Evolutionary conservation across 2,329 filamentous ascomycete species (phyloP).

Genomic region (Penicillium concentricum): DNA sequence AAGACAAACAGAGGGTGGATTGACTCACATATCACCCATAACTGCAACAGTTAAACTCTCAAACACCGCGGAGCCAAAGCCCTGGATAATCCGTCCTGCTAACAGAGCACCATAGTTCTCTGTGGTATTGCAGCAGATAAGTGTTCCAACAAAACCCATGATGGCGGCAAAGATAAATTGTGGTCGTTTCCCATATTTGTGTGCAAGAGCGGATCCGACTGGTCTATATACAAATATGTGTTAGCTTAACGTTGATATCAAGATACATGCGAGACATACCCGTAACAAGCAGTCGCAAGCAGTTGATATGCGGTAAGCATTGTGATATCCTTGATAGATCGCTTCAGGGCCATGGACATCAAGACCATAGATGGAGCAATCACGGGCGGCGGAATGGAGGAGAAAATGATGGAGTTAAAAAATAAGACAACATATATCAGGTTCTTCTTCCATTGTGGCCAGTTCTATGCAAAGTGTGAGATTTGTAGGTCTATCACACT

Average conservation of each 20-base stretch:
- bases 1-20: neutral
- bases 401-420: neutral
- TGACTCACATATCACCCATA: neutral
- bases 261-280: neutral
- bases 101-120: neutral
- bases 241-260: neutral
- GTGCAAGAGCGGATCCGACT: neutral
- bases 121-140: neutral
- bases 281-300: neutral
- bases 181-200: slow-evolving; percentile 1
- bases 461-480: neutral
- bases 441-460: neutral
- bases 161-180: neutral
- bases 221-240: neutral
- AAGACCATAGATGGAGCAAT: neutral
- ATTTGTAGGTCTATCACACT: no score
- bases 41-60: neutral
- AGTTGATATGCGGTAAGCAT: neutral
- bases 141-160: neutral
- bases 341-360: neutral
- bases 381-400: neutral
- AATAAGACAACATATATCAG: neutral
- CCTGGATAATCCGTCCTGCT: neutral
- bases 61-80: neutral
- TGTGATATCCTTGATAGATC: neutral